A percentile compares a stretch with the other conserved stretches of the same genome.
Conservation (phyloP, 2,329 filamentous ascomycete genomes). For the Ascomycota sp. region DNA sequence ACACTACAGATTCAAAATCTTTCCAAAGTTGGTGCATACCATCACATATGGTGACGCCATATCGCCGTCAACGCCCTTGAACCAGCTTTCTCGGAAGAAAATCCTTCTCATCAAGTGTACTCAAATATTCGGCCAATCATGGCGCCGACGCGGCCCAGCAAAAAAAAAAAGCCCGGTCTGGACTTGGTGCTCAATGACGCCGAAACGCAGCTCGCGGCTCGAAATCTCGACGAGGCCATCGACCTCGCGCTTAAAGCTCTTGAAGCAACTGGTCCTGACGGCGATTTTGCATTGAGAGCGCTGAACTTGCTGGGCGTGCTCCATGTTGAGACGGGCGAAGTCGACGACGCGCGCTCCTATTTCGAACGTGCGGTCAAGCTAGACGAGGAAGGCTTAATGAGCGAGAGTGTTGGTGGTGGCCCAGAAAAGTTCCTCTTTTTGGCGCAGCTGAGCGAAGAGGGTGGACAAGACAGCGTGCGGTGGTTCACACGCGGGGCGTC, state of each 20-base stretch:
- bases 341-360: slow-evolving; percentile 47
- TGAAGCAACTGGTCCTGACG: slow-evolving; percentile 18
- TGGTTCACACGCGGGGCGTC: slow-evolving; percentile 52
- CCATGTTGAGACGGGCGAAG: slow-evolving; percentile 59
- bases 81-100: no score
- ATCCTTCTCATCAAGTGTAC: no score
- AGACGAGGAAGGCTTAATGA: slow-evolving; percentile 50
- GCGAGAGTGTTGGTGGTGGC: slow-evolving; percentile 54
- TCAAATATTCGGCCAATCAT: slow-evolving; percentile 6
- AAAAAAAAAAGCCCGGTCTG: slow-evolving; percentile 12
- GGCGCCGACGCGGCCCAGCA: slow-evolving; percentile 18
- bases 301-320: slow-evolving; percentile 64
- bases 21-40: no score
- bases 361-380: slow-evolving; percentile 53
- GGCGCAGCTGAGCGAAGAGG: slow-evolving; percentile 63
- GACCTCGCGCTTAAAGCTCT: slow-evolving; percentile 20
- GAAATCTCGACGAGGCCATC: slow-evolving; percentile 19
- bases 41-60: no score
- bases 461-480: slow-evolving; percentile 38
- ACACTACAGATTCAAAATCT: no score
- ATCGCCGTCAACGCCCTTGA: no score
- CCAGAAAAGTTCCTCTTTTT: slow-evolving; percentile 89
- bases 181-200: slow-evolving; percentile 16
- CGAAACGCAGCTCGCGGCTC: slow-evolving; percentile 19
- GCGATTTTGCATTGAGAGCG: slow-evolving; percentile 36